Evolutionary conservation across 257 asterid species (phyloP).

Genomic region (Coffea canephora): DNA sequence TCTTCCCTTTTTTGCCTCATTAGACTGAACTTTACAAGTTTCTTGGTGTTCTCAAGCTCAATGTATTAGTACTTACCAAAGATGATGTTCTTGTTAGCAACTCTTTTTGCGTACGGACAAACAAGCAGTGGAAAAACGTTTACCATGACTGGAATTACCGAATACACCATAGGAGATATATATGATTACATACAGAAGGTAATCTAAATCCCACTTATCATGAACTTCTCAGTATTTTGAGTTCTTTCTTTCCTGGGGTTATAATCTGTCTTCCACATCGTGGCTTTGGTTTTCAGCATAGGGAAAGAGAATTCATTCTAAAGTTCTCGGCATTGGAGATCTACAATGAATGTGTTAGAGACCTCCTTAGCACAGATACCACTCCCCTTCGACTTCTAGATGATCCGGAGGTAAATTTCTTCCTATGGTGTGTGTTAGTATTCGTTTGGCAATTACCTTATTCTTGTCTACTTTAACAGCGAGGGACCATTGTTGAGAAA

Average conservation of each 20-base stretch:
- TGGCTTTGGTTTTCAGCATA: conserved; percentile 51
- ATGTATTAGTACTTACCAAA: conserved; percentile 6
- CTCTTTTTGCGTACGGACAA: conserved; percentile 94
- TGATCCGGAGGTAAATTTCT: conserved; percentile 80
- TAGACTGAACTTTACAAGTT: conserved; percentile 1
- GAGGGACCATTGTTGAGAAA: conserved; percentile 89
- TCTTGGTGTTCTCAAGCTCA: conserved; percentile 5
- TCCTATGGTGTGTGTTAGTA: background rate
- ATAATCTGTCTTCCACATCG: conserved; percentile 9
- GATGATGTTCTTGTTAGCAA: conserved; percentile 49
- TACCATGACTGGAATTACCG: conserved; percentile 91
- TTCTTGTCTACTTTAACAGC: conserved; percentile 33
- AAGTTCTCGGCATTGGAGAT: conserved; percentile 96
- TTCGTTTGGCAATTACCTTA: conserved; percentile 1
- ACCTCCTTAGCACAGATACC: conserved; percentile 68
- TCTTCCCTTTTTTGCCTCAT: background rate
- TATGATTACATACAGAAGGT: conserved; percentile 78
- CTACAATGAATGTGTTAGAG: conserved; percentile 90
- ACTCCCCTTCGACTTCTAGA: conserved; percentile 84
- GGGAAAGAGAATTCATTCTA: conserved; percentile 63
- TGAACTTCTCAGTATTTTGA: conserved; percentile 1
- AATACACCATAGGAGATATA: conserved; percentile 82
- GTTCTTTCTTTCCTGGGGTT: conserved; percentile 1
- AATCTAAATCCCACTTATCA: background rate
- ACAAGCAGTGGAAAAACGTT: conserved; percentile 97